Evolutionary conservation across 1,139 yeast genomes (phyloP).

Genomic region (Geotrichum restrictum): DNA sequence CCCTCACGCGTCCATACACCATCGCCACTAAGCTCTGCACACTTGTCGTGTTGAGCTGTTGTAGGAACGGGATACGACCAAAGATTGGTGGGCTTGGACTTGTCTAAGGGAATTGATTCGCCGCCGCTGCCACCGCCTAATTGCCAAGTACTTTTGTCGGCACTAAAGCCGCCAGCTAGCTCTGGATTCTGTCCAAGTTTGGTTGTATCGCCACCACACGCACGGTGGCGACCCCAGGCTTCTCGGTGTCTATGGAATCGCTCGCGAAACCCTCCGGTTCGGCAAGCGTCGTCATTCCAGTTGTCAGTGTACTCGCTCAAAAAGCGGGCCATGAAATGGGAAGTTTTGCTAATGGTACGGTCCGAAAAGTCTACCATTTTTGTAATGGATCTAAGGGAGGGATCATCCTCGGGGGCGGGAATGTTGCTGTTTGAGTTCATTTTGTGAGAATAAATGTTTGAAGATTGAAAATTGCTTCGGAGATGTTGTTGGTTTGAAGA

Average conservation of each 20-base stretch:
- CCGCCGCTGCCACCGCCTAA: neutral
- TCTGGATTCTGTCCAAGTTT: neutral
- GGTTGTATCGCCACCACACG: neutral
- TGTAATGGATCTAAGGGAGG: neutral
- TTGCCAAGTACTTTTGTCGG: neutral
- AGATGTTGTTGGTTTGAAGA: neutral
- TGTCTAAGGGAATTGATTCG: slow-evolving; percentile 12
- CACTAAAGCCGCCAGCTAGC: neutral
- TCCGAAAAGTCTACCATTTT: slow-evolving; percentile 12
- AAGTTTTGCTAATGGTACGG: slow-evolving; percentile 5
- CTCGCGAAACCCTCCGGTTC: slow-evolving; percentile 8
- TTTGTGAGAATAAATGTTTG: too few relatives aligned
- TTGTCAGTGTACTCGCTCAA: slow-evolving; percentile 5
- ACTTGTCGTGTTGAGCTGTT: slow-evolving; percentile 54
- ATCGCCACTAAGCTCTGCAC: slow-evolving; percentile 60
- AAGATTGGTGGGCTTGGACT: slow-evolving; percentile 16
- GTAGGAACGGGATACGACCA: slow-evolving; percentile 63
- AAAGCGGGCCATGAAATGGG: neutral
- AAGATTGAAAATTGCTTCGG: too few relatives aligned
- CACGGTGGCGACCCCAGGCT: neutral
- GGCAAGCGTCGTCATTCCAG: slow-evolving; percentile 10
- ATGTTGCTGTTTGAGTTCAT: neutral
- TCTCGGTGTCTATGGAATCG: neutral
- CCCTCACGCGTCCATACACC: slow-evolving; percentile 77
- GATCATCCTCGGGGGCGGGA: neutral